Percentiles rank a stretch among this genome's conserved stretches.
Evolutionary conservation across 2,329 filamentous ascomycete genomes (phyloP).

Genomic region (Clarireedia hainanense): DNA sequence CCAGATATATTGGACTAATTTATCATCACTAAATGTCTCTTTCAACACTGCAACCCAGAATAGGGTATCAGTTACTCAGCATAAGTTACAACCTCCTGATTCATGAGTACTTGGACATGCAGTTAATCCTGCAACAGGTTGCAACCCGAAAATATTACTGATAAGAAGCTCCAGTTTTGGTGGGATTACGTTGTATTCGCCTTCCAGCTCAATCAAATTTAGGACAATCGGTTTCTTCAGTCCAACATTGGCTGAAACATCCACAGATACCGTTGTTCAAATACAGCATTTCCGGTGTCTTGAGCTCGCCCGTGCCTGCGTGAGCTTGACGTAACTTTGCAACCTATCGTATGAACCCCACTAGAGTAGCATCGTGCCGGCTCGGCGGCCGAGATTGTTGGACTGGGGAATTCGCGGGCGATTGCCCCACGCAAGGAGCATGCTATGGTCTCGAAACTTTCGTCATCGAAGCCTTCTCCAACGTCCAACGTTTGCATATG

Average conservation of each 20-base stretch:
- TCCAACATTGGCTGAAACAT: not conserved
- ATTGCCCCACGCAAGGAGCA: not conserved
- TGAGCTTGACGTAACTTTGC: not conserved
- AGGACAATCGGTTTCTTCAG: not conserved
- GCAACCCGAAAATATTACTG: not conserved
- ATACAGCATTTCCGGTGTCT: not conserved
- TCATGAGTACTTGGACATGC: not conserved
- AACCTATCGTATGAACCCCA: not conserved
- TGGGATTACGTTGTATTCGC: not conserved
- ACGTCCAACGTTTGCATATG: not conserved
- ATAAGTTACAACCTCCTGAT: not conserved
- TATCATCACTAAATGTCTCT: not conserved
- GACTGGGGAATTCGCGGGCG: not conserved
- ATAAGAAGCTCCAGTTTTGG: not conserved
- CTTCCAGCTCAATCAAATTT: not conserved
- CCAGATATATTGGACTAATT: not conserved
- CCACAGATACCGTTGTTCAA: not conserved
- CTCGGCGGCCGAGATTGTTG: not conserved
- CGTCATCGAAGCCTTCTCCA: not conserved
- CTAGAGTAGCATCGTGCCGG: not conserved
- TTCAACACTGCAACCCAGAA: not conserved
- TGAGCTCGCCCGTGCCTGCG: not conserved
- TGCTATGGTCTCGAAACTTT: not conserved
- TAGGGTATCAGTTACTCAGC: not conserved
- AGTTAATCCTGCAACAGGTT: not conserved